Evolutionary conservation across 108 stramenopile genomes (phyloP).

Genomic region (Fragilariopsis cylindrus): DNA sequence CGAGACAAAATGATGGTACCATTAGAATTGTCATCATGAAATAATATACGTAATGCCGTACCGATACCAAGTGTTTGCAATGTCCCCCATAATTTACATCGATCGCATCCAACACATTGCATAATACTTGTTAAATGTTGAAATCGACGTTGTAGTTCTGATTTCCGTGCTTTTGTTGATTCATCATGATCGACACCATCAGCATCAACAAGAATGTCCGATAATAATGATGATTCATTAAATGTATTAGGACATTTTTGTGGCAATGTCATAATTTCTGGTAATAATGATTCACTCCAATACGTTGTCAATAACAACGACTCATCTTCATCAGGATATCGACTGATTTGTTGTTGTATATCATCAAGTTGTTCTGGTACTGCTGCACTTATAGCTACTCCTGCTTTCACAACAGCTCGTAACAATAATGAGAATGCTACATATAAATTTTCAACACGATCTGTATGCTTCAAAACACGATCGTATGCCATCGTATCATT

Average conservation of each 20-base stretch:
- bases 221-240: not conserved
- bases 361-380: slow-evolving; percentile 4
- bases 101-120: slow-evolving; percentile 20
- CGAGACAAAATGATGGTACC: not conserved
- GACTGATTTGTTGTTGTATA: not conserved
- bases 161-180: not conserved
- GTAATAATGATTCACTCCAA: not conserved
- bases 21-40: not conserved
- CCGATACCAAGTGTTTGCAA: slow-evolving; percentile 17
- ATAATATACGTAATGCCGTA: not conserved
- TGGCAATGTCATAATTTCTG: not conserved
- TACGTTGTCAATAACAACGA: too few relatives aligned
- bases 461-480: slow-evolving; percentile 4
- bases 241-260: not conserved
- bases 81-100: slow-evolving; percentile 20
- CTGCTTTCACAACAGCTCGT: slow-evolving; percentile 1
- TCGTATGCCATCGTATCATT: slow-evolving; percentile 12
- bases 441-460: slow-evolving; percentile 17
- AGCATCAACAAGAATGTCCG: too few relatives aligned
- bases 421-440: slow-evolving; percentile 11
- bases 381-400: not conserved
- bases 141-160: slow-evolving; percentile 16
- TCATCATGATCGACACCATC: not conserved
- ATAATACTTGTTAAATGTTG: not conserved
- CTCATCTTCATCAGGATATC: too few relatives aligned